A percentile compares a stretch with the other conserved stretches of the same genome.
These are phyloP conservation scores for Acacia melanoxylon DNA, from an alignment of 306 rosid genomes.

Conservation along the genomic window DNA sequence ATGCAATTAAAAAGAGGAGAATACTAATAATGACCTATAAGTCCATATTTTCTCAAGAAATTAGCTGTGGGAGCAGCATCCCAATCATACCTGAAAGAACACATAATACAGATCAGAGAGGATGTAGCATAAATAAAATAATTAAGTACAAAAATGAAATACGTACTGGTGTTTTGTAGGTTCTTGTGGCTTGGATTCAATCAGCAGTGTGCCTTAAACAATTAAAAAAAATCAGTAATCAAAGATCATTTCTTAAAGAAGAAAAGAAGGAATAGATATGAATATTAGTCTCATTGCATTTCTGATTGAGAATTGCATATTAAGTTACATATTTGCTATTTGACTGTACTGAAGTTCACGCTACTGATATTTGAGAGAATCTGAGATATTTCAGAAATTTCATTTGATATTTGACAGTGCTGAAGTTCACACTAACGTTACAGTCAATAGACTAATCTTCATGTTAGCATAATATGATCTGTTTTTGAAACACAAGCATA, in stretches of 20 bases:
- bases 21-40: slow-evolving; percentile 48
- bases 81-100: slow-evolving; percentile 62
- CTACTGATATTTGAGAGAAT: background rate
- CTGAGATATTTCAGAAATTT: background rate
- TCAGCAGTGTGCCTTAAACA: slow-evolving; percentile 74
- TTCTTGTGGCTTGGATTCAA: slow-evolving; percentile 98
- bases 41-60: slow-evolving; percentile 87
- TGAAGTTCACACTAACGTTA: background rate
- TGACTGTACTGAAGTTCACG: too few relatives aligned
- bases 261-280: background rate
- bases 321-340: too few relatives aligned
- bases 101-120: slow-evolving; percentile 24
- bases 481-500: background rate
- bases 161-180: slow-evolving; percentile 93
- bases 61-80: slow-evolving; percentile 87
- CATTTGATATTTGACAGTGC: background rate
- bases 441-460: background rate
- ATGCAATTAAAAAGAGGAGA: background rate
- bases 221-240: background rate
- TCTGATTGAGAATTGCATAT: background rate
- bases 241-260: background rate
- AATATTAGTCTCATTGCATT: background rate
- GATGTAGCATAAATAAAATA: background rate
- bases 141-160: background rate
- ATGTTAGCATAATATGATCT: background rate